These are phyloP conservation scores for Boletus sp. DNA, from an alignment of 768 basidiomycete genomes.

Conservation along the genomic window DNA sequence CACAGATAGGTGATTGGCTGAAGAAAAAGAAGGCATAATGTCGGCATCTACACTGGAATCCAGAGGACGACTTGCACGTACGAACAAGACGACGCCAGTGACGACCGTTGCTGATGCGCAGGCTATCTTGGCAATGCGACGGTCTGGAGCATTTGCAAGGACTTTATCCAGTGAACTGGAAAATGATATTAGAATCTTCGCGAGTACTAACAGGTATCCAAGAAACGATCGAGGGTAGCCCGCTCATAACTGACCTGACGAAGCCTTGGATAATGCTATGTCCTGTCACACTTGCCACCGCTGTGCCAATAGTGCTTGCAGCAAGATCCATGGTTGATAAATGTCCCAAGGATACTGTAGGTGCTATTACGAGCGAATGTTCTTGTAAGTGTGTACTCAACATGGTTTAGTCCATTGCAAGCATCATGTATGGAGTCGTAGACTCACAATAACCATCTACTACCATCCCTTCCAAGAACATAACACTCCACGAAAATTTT, in stretches of 20 bases:
- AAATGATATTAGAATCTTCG: constrained; percentile 11
- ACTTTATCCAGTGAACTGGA: constrained; percentile 22
- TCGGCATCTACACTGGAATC: background rate
- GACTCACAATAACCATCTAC: constrained; percentile 24
- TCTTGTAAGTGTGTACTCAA: constrained; percentile 20
- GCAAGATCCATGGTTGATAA: constrained; percentile 53
- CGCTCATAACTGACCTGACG: constrained; percentile 35
- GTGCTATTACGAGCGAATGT: constrained; percentile 25
- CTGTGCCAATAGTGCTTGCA: constrained; percentile 43
- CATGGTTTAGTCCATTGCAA: background rate
- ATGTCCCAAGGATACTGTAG: constrained; percentile 47
- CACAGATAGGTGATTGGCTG: constrained; percentile 27
- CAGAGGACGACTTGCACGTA: constrained; percentile 2
- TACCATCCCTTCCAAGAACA: constrained; percentile 22
- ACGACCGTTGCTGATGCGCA: constrained; percentile 22
- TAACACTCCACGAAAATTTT: constrained; percentile 17
- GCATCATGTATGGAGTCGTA: background rate
- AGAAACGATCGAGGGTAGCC: background rate
- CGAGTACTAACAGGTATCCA: background rate
- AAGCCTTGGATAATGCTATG: constrained; percentile 42
- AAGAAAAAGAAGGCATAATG: background rate
- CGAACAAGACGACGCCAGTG: constrained; percentile 24
- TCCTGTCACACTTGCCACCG: constrained; percentile 42
- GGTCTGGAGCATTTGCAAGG: constrained; percentile 12
- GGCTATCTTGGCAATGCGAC: constrained; percentile 13